Conservation (phyloP, 225 moss, liverwort and hornwort genomes). For the Straminergon stramineum region DNA sequence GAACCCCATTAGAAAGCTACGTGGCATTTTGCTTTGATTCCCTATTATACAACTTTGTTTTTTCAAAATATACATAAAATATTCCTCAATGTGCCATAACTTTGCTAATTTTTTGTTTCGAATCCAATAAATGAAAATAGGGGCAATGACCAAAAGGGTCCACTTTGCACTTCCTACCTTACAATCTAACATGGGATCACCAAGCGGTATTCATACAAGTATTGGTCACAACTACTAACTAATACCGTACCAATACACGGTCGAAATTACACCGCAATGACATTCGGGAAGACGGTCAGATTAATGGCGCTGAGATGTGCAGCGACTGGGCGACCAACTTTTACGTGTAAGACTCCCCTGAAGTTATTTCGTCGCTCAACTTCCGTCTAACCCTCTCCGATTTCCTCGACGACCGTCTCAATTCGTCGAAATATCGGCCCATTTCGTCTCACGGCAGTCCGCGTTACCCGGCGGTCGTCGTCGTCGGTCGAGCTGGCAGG, state of each 20-base stretch:
- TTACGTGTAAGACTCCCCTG: not conserved
- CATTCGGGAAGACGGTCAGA: not conserved
- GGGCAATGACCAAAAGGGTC: no score
- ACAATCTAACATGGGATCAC: not conserved
- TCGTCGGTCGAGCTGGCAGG: not conserved
- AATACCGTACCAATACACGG: not conserved
- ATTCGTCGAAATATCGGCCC: not conserved
- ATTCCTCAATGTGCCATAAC: rapidly evolving
- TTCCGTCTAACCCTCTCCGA: not conserved
- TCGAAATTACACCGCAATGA: not conserved
- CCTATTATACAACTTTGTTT: rapidly evolving
- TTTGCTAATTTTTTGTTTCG: not conserved
- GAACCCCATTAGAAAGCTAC: rapidly evolving
- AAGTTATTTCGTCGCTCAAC: not conserved
- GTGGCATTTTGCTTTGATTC: not conserved
- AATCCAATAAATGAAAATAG: not conserved
- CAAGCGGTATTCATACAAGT: not conserved
- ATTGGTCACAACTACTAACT: not conserved
- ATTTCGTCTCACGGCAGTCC: not conserved
- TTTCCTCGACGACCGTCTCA: not conserved
- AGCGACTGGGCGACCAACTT: not conserved
- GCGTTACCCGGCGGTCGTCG: not conserved
- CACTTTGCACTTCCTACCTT: no score
- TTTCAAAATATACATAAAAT: rapidly evolving
- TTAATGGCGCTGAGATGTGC: not conserved